Conservation (phyloP, 1,284 basidiomycete species). For the Cystobasidium sp. region DNA sequence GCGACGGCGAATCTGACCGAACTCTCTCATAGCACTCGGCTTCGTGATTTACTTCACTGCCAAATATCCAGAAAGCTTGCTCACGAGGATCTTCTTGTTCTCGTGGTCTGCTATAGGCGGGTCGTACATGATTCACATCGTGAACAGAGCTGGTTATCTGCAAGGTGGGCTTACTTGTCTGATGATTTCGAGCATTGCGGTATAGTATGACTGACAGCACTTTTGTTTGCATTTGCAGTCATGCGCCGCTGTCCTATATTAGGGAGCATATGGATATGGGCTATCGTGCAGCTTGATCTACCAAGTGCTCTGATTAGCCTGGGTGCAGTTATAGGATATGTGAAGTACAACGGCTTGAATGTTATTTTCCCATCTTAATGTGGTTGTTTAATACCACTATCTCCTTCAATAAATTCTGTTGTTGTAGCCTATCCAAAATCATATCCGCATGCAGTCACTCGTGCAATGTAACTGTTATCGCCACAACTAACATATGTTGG, state of each 20-base stretch:
- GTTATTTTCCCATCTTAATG: conserved; percentile 44
- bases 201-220: not conserved
- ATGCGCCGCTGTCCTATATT: conserved; percentile 56
- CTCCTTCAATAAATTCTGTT: no score
- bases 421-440: not conserved
- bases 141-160: conserved; percentile 52
- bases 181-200: no score
- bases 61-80: conserved; percentile 39
- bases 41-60: conserved; percentile 46
- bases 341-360: conserved; percentile 46
- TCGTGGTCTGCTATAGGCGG: conserved; percentile 46
- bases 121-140: conserved; percentile 45
- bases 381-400: no score
- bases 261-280: conserved; percentile 57
- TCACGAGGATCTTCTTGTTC: conserved; percentile 44
- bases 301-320: conserved; percentile 52
- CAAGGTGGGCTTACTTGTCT: conserved; percentile 16
- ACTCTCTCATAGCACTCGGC: conserved; percentile 25
- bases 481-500: no score
- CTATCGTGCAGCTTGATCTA: conserved; percentile 55
- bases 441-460: not conserved
- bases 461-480: no score
- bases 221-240: conserved; percentile 35
- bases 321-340: conserved; percentile 51
- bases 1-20: not conserved